Percentiles rank a stretch among this genome's conserved stretches.
phyloP scores from a whole-genome alignment of 2,329 filamentous ascomycete species.

The Aureobasidium sp. region DNA sequence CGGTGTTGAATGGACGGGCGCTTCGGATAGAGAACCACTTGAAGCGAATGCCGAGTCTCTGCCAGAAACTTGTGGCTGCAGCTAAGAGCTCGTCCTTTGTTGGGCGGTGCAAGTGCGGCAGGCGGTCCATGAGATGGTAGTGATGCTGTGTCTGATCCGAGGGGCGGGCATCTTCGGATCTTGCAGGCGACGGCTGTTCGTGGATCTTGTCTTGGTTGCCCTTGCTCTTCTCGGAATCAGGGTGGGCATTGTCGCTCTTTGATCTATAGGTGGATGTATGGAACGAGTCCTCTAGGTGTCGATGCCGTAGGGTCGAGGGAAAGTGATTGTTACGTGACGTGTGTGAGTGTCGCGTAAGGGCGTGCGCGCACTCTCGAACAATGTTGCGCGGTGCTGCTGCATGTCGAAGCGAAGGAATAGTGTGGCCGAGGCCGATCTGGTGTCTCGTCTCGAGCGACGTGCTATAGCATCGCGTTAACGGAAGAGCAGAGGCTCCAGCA shows the following conservation, averaged over 20 bases:
- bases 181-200: background rate
- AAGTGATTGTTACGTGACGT: constrained; percentile 1
- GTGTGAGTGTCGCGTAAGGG: background rate
- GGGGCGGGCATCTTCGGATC: background rate
- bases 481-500: background rate
- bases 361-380: background rate
- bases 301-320: constrained; percentile 5
- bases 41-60: constrained; percentile 80
- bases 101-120: constrained; percentile 67
- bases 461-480: background rate
- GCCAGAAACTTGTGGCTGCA: constrained; percentile 87
- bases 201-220: background rate
- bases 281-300: constrained; percentile 4
- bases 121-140: constrained; percentile 44
- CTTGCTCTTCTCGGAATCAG: background rate
- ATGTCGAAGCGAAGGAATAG: background rate
- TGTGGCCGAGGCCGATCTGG: background rate
- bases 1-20: constrained; percentile 85
- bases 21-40: constrained; percentile 98
- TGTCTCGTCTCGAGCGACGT: background rate
- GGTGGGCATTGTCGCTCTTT: constrained; percentile 7
- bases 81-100: constrained; percentile 89
- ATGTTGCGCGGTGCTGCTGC: background rate
- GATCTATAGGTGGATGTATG: background rate
- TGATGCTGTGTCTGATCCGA: background rate